Evolutionary conservation across 2,329 filamentous ascomycete genomes (phyloP).

Genomic region (Aureobasidium mangrovei): DNA sequence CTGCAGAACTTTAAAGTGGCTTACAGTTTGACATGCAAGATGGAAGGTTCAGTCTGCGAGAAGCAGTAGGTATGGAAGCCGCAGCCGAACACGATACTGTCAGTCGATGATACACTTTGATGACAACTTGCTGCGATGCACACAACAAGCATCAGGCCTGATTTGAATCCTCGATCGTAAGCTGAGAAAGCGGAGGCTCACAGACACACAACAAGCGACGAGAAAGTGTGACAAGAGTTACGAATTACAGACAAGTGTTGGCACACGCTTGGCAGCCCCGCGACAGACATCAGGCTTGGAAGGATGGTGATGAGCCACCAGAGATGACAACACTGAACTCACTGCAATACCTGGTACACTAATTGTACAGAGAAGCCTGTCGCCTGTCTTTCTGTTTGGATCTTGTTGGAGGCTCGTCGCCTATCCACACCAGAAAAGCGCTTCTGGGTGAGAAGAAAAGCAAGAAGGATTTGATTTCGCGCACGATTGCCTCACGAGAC

Average conservation of each 20-base stretch:
- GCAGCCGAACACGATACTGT: not conserved
- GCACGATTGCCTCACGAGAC: conserved; percentile 2
- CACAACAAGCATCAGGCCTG: not conserved
- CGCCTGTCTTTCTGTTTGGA: not conserved
- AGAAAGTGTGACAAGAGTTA: not conserved
- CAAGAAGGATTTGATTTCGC: conserved; percentile 3
- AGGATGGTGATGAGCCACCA: conserved; percentile 10
- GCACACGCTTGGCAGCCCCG: not conserved
- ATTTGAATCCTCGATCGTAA: not conserved
- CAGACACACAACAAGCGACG: not conserved
- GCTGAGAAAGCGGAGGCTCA: not conserved
- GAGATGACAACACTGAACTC: not conserved
- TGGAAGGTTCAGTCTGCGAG: not conserved
- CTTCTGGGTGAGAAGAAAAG: not conserved
- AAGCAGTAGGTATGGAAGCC: not conserved
- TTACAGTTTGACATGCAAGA: conserved; percentile 9
- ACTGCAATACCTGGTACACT: not conserved
- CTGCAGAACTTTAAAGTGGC: not conserved
- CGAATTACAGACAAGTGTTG: not conserved
- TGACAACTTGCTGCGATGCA: not conserved
- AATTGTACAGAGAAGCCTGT: not conserved
- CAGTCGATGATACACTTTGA: not conserved
- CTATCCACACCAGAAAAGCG: not conserved
- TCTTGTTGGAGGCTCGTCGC: not conserved
- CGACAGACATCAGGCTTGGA: not conserved